A percentile compares a stretch with the other conserved stretches of the same genome.
Evolutionary conservation across 768 basidiomycete genomes (phyloP).

Genomic region (Collybiopsis confluens): DNA sequence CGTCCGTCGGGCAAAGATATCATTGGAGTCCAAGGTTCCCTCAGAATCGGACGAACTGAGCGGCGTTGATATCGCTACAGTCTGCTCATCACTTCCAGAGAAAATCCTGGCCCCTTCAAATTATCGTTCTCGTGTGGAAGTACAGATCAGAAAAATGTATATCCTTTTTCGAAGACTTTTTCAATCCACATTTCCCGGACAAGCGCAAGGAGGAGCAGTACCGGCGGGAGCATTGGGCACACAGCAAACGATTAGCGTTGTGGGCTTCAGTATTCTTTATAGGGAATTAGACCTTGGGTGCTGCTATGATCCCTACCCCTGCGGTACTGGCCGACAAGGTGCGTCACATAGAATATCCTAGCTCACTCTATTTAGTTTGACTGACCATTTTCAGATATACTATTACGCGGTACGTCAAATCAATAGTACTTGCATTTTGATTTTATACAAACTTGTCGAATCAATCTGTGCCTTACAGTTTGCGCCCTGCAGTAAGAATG

Average conservation of each 20-base stretch:
- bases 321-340: slow-evolving; percentile 7
- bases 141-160: neutral
- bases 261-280: slow-evolving; percentile 8
- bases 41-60: neutral
- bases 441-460: no score
- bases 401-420: slow-evolving; percentile 7
- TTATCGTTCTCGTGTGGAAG: neutral
- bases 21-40: neutral
- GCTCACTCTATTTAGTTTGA: neutral
- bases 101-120: neutral
- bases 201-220: neutral
- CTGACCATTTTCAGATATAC: slow-evolving; percentile 1
- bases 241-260: slow-evolving; percentile 3
- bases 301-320: slow-evolving; percentile 4
- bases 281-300: slow-evolving; percentile 6
- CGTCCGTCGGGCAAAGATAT: neutral
- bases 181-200: slow-evolving; percentile 3
- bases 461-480: slow-evolving; percentile 3
- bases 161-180: neutral
- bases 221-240: slow-evolving; percentile 5
- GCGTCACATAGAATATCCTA: neutral
- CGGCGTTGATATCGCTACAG: neutral
- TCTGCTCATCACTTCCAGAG: neutral
- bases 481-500: neutral
- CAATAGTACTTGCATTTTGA: no score